Base-by-base conservation (phyloP, 2,329 filamentous ascomycete genomes). In the Exophiala sp. region DNA sequence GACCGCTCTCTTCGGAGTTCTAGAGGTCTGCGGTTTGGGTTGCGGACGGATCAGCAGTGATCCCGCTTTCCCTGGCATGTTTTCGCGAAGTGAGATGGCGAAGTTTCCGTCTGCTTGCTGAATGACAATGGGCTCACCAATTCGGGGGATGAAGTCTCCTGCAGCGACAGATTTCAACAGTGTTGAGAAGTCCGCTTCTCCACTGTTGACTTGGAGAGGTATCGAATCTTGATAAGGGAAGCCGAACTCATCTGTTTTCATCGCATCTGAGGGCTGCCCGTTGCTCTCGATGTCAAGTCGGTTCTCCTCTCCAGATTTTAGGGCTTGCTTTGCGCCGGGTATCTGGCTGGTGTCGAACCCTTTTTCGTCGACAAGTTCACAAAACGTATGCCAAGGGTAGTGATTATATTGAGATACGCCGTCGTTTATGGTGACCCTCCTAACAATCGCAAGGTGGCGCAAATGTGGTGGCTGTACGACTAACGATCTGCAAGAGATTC, bases 391-490 rank as follows among this genome's bases (percentile, higher is more conserved):
- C 38, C 74, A 71, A 0, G 80, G 78, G 47, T 81, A 80, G 58
- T 84, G 82, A 7, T 79, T 65, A 65, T 80, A 85, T 55, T 79
- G 76, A 10, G 72, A 69, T 29, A 70, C 66, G 14, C 77, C 78
- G 10, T 72, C 69, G 11, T 71, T 71, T 11, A 79, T 71, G 2
- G 72, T 70, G 5, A 75, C 78, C 50, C 84, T 81, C 56, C 80
- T 71, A 33, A 85, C 73, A 29, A 85, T 70, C 9, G 78, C 74
- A 12, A 83, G 67, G 62, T 84, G 80, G 14, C 78, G 75, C 18
- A 85, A 70, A 64, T 83, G 76, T 3, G 70, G 67, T 20, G 82
- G 82, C 60, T 86, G 83, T n/a, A 78, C 79, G 12, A 77, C 62
- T 50, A 81, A 75, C 77, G 81, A 84, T 50, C 75, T 70, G 52